phyloP scores from a whole-genome alignment of 371 early-diverging fungal genomes.

The Nematocida sp. region DNA sequence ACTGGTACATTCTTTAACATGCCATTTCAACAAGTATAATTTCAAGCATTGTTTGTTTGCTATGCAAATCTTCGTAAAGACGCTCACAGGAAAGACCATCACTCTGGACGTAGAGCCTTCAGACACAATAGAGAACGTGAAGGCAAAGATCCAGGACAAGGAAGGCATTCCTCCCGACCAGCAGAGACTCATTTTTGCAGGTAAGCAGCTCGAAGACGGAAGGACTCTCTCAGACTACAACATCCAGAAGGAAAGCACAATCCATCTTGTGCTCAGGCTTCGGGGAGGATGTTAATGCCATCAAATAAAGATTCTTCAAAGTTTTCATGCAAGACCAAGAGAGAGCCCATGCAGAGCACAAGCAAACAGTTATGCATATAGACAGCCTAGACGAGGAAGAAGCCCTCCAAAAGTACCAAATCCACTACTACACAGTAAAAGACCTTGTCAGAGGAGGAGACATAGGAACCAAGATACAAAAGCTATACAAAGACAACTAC shows the following conservation, averaged over 20 bases:
- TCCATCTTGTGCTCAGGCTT: conserved; percentile 91
- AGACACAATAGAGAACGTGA: conserved; percentile 50
- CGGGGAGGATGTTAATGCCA: conserved; percentile 73
- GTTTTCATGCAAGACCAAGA: background rate
- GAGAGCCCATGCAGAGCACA: background rate
- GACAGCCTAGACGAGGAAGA: conserved; percentile 14
- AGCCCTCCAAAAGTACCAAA: background rate
- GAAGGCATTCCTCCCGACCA: conserved; percentile 58
- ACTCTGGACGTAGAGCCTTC: conserved; percentile 47
- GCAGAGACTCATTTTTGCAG: conserved; percentile 55
- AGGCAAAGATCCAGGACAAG: conserved; percentile 55
- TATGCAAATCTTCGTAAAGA: conserved; percentile 89
- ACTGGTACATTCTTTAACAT: conserved; percentile 49
- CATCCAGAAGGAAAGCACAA: conserved; percentile 89
- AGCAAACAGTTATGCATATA: background rate
- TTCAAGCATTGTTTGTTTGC: conserved; percentile 22
- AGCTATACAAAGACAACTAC: conserved; percentile 27
- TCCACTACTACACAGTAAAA: conserved; percentile 43
- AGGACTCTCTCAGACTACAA: conserved; percentile 68
- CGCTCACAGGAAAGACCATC: conserved; percentile 64
- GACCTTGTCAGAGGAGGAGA: background rate
- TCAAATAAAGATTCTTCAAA: too few relatives aligned
- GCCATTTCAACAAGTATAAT: conserved; percentile 6
- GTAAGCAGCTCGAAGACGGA: conserved; percentile 65
- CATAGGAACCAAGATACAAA: background rate